Evolutionary conservation across 352 stramenopile genomes (phyloP).

Genomic region (Pythium brachiatum): DNA sequence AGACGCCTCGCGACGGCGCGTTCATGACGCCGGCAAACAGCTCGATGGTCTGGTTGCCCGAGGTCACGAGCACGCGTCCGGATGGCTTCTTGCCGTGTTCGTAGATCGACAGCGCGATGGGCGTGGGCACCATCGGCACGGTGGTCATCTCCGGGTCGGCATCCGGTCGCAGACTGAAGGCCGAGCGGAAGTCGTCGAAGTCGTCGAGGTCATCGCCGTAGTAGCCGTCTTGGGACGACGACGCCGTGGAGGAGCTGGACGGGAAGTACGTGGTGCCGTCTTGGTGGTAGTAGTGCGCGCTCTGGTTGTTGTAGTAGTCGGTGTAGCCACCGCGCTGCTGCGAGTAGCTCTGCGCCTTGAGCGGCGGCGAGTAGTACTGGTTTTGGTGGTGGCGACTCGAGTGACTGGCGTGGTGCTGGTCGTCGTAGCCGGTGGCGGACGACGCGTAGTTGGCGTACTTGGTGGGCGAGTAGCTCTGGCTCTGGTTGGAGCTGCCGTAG

Average conservation of each 20-base stretch:
- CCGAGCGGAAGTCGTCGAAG: slow-evolving; percentile 51
- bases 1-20: slow-evolving; percentile 60
- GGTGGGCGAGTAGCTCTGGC: slow-evolving; percentile 25
- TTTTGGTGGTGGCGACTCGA: slow-evolving; percentile 1
- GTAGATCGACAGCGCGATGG: slow-evolving; percentile 66
- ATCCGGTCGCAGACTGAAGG: slow-evolving; percentile 13
- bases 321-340: slow-evolving; percentile 14
- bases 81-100: slow-evolving; percentile 78
- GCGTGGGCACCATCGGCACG: slow-evolving; percentile 70
- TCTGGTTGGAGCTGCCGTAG: slow-evolving; percentile 23
- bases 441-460: slow-evolving; percentile 20
- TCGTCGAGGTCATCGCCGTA: slow-evolving; percentile 76
- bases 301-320: slow-evolving; percentile 53
- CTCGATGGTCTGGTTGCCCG: slow-evolving; percentile 82
- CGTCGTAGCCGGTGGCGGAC: slow-evolving; percentile 8
- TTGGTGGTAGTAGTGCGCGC: slow-evolving; percentile 40
- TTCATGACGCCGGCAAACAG: slow-evolving; percentile 85
- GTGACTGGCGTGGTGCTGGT: slow-evolving; percentile 10
- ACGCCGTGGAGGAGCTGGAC: slow-evolving; percentile 72
- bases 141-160: slow-evolving; percentile 73
- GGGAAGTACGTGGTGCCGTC: slow-evolving; percentile 39
- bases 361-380: slow-evolving; percentile 24
- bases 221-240: slow-evolving; percentile 78
- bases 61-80: slow-evolving; percentile 69
- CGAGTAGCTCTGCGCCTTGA: slow-evolving; percentile 26